These are phyloP conservation scores for Dillenia turbinata DNA, from an alignment of 164 flowering plant genomes.

Conservation along the genomic window DNA sequence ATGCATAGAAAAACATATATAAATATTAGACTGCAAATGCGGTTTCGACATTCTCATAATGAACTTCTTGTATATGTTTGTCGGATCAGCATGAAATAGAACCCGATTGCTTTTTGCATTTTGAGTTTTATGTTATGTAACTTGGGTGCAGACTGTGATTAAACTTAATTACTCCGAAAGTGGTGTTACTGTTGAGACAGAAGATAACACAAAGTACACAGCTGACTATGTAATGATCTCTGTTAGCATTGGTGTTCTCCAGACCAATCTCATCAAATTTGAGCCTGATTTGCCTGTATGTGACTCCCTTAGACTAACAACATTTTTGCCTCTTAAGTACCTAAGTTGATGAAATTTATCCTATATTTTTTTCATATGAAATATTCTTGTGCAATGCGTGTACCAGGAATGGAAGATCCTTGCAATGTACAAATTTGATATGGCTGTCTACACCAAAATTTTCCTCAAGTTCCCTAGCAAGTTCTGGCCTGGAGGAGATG, in stretches of 20 bases:
- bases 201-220: constrained; percentile 30
- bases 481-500: constrained; percentile 35
- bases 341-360: not conserved
- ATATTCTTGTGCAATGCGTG: not conserved
- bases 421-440: constrained; percentile 25
- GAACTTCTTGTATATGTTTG: no score
- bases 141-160: constrained; percentile 24
- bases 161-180: constrained; percentile 28
- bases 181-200: constrained; percentile 37
- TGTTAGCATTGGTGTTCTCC: constrained; percentile 42
- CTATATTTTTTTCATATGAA: no score
- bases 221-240: constrained; percentile 34
- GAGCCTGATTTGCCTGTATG: constrained; percentile 34
- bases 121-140: no score
- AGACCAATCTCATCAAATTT: constrained; percentile 40
- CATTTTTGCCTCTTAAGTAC: no score
- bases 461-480: constrained; percentile 31
- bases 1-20: no score
- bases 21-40: no score
- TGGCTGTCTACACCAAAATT: constrained; percentile 28
- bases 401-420: constrained; percentile 23
- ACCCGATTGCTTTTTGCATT: no score
- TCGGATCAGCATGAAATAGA: no score
- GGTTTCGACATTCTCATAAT: no score
- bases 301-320: not conserved